Percentiles rank a stretch among this genome's conserved stretches.
Evolutionary conservation across 176 grass and related monocot species (phyloP).

Genomic region (Hyparrhenia diplandra): DNA sequence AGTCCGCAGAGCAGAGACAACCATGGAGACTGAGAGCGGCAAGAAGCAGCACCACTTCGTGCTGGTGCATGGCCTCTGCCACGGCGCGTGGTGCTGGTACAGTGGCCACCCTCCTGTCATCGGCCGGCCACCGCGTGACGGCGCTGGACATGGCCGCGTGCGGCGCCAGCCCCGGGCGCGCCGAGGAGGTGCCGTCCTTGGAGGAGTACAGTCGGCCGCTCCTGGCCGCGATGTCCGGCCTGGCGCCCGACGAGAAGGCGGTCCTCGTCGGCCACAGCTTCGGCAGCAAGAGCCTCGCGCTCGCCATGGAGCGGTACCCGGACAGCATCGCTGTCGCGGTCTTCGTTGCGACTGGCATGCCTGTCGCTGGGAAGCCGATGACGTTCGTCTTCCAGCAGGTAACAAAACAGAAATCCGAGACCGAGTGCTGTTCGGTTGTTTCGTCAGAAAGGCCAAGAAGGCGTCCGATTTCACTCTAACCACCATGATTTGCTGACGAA

Average conservation of each 20-base stretch:
- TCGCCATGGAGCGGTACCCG: conserved; percentile 43
- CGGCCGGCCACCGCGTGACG: conserved; percentile 31
- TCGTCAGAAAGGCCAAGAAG: not conserved
- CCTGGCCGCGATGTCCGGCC: not conserved
- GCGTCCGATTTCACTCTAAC: not conserved
- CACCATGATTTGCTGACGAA: not conserved
- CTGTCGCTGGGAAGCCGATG: conserved; percentile 9
- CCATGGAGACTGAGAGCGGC: conserved; percentile 13
- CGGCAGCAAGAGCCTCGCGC: conserved; percentile 23
- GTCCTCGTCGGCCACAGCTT: conserved; percentile 53
- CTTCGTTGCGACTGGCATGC: conserved; percentile 34
- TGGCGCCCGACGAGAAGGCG: conserved; percentile 18
- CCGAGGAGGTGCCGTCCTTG: conserved; percentile 27
- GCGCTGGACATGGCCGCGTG: conserved; percentile 47
- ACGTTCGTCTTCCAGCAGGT: conserved; percentile 14
- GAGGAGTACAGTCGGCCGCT: conserved; percentile 30
- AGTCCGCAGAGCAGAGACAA: not conserved
- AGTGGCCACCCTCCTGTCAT: conserved; percentile 16
- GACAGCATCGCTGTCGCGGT: conserved; percentile 42
- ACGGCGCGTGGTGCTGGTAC: conserved; percentile 65
- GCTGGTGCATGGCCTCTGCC: conserved; percentile 47
- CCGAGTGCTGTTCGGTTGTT: not conserved
- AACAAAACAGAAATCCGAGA: not conserved
- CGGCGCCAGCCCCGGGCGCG: conserved; percentile 20
- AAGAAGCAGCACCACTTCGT: conserved; percentile 27